Percentiles rank a stretch among this genome's conserved stretches.
Evolutionary conservation across 805 yeast genomes (phyloP).

Genomic region (Starmerella vaccinii): DNA sequence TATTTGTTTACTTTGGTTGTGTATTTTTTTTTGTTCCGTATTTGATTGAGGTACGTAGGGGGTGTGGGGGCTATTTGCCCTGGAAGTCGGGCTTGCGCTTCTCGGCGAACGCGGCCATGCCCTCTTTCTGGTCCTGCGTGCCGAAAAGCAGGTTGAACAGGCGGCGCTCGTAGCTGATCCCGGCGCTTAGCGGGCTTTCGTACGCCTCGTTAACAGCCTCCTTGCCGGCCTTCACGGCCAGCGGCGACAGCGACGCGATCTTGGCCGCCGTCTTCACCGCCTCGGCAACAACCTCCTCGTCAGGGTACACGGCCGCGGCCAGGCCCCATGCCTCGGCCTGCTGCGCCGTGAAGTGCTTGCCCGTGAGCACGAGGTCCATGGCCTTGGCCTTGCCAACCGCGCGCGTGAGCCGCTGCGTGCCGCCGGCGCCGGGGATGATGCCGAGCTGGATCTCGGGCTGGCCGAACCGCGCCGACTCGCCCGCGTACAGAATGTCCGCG

Average conservation of each 20-base stretch:
- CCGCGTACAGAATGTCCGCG: constrained; percentile 43
- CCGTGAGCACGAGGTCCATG: constrained; percentile 42
- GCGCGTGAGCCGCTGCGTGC: constrained; percentile 42
- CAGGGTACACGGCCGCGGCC: constrained; percentile 36
- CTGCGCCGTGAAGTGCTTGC: constrained; percentile 36
- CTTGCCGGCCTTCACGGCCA: constrained; percentile 41
- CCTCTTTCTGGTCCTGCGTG: constrained; percentile 40
- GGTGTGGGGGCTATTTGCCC: no score
- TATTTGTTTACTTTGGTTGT: no score
- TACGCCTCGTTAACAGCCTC: constrained; percentile 36
- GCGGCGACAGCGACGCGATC: constrained; percentile 36
- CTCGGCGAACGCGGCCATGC: constrained; percentile 43
- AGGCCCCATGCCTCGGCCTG: constrained; percentile 43
- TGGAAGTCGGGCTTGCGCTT: constrained; percentile 35
- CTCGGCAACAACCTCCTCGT: constrained; percentile 34
- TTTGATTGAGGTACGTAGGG: no score
- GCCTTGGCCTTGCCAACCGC: constrained; percentile 44
- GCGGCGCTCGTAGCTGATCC: constrained; percentile 37
- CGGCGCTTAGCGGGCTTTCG: constrained; percentile 34
- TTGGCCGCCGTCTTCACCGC: constrained; percentile 39
- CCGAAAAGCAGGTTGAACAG: constrained; percentile 41
- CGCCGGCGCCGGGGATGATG: constrained; percentile 44
- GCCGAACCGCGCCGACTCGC: constrained; percentile 41
- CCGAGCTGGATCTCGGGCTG: constrained; percentile 49
- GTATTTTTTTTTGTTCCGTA: no score